Conservation (phyloP, 2,329 filamentous ascomycete genomes). For the Dactylellina haptotyla region DNA sequence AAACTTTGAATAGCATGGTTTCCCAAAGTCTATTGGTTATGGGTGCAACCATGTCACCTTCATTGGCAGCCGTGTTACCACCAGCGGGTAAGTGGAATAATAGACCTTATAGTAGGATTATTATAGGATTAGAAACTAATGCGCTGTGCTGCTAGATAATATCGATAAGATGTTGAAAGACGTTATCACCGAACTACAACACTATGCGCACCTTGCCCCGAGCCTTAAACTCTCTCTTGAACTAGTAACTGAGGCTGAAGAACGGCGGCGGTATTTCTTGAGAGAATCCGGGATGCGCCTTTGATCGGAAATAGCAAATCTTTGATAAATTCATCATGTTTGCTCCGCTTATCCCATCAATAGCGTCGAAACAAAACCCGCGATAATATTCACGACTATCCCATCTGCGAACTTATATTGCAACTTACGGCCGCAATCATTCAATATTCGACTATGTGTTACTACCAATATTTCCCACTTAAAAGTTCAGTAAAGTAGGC, state of each 20-base stretch:
- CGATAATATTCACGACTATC: no score
- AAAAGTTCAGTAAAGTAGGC: conserved; percentile 24
- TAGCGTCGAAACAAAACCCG: no score
- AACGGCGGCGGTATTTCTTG: conserved; percentile 73
- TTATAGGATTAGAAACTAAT: conserved; percentile 67
- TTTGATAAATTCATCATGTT: no score
- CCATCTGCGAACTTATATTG: no score
- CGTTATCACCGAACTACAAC: conserved; percentile 78
- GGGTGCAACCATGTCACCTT: conserved; percentile 83
- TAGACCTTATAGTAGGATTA: background rate
- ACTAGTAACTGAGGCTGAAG: conserved; percentile 81
- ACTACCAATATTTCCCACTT: conserved; percentile 22
- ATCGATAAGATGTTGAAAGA: conserved; percentile 81
- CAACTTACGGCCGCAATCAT: background rate
- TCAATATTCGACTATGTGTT: conserved; percentile 39
- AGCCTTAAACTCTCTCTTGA: conserved; percentile 80
- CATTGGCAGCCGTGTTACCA: conserved; percentile 73
- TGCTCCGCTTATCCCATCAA: no score
- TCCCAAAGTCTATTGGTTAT: conserved; percentile 84
- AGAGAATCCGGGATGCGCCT: conserved; percentile 61
- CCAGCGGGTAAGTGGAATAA: conserved; percentile 59
- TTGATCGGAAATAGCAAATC: background rate
- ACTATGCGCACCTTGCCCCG: conserved; percentile 78
- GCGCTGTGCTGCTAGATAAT: conserved; percentile 59
- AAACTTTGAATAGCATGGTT: conserved; percentile 67